Conservation (phyloP, 1,284 basidiomycete species). For the Apiotrichum montevideense region DNA sequence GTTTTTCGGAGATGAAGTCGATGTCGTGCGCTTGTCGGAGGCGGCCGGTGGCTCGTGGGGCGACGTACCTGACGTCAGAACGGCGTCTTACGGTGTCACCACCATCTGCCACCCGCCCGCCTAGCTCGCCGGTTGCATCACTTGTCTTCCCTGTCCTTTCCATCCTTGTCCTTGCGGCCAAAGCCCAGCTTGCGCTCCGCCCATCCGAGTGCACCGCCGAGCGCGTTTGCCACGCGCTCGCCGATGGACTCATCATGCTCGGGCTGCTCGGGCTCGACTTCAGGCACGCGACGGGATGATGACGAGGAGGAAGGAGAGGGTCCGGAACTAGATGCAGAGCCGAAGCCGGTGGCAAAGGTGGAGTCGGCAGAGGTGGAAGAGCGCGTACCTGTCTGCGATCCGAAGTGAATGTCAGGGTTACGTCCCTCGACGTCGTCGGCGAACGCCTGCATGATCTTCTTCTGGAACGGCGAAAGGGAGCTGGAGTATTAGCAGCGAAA, state of each 20-base stretch:
- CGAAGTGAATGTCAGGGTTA: constrained; percentile 39
- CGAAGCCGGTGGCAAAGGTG: not conserved
- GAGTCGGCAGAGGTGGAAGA: not conserved
- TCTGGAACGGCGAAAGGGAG: constrained; percentile 72
- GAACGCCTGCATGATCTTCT: constrained; percentile 78
- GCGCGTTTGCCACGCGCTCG: constrained; percentile 30
- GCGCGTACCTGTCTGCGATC: not conserved
- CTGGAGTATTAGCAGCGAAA: constrained; percentile 46
- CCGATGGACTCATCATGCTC: not conserved
- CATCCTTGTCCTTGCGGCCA: constrained; percentile 4
- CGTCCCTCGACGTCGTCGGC: constrained; percentile 87
- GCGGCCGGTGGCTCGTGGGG: too few relatives aligned
- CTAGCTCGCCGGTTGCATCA: not conserved
- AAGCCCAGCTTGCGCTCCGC: constrained; percentile 30
- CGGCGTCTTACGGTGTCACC: not conserved
- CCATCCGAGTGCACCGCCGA: constrained; percentile 38
- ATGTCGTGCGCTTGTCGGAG: not conserved
- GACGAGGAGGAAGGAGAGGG: not conserved
- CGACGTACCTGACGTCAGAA: not conserved
- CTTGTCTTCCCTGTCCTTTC: not conserved
- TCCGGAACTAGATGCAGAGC: constrained; percentile 5
- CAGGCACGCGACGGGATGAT: constrained; percentile 10
- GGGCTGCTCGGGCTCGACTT: constrained; percentile 1
- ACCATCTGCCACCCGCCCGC: not conserved
- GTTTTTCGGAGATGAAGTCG: not conserved